Percentiles rank a stretch among this genome's conserved stretches.
phyloP scores from a whole-genome alignment of 139 green algal species.

The Trebouxia sp. region DNA sequence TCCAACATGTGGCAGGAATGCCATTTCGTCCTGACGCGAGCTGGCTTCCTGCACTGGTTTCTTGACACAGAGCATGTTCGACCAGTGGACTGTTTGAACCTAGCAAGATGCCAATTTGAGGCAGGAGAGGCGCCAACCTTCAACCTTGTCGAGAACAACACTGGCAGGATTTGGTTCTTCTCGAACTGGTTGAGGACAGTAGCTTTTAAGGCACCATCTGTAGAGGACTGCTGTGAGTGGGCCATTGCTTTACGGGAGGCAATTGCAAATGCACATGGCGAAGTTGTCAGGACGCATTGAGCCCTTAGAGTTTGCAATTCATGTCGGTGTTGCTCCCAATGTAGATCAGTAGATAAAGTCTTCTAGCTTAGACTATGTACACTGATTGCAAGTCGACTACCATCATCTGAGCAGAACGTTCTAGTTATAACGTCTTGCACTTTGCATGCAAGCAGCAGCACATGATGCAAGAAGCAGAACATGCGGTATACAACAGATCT shows the following conservation, averaged over 20 bases:
- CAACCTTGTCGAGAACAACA: constrained; percentile 55
- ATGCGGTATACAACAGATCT: too few relatives aligned
- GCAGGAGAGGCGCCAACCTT: constrained; percentile 63
- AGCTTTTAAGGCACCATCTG: constrained; percentile 32
- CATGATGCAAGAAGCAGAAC: too few relatives aligned
- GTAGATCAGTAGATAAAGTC: too few relatives aligned
- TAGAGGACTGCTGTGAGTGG: constrained; percentile 74
- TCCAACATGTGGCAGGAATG: constrained; percentile 48
- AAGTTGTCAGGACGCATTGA: constrained; percentile 9
- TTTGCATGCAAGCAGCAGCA: too few relatives aligned
- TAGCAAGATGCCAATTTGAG: constrained; percentile 61
- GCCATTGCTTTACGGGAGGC: constrained; percentile 61
- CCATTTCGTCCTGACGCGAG: constrained; percentile 71
- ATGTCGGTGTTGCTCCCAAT: too few relatives aligned
- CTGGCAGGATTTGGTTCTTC: constrained; percentile 33
- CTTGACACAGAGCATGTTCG: constrained; percentile 2
- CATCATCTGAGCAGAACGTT: too few relatives aligned
- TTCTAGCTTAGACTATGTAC: too few relatives aligned
- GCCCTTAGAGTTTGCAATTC: not conserved
- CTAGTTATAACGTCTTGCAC: too few relatives aligned
- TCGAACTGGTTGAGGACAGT: constrained; percentile 31
- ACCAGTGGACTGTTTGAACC: constrained; percentile 46
- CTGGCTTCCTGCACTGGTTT: constrained; percentile 71
- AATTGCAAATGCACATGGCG: constrained; percentile 45
- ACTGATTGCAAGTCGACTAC: too few relatives aligned